phyloP scores from a whole-genome alignment of 345 rosid species.

The Pistacia integerrima region DNA sequence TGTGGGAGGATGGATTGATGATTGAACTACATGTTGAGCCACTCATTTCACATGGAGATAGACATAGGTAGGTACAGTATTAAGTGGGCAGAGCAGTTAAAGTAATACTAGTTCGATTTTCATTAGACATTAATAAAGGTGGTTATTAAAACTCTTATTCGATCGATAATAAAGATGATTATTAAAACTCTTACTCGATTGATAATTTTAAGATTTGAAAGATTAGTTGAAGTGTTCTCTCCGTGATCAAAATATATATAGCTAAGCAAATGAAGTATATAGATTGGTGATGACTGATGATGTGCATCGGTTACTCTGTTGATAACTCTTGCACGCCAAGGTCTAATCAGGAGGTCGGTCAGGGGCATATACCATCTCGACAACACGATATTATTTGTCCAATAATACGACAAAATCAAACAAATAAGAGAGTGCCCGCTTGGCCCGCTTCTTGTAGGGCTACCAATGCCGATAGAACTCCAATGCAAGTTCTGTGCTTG shows the following conservation, averaged over 20 bases:
- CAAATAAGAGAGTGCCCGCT: neutral
- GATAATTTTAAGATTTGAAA: too few species aligned
- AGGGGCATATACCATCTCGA: neutral
- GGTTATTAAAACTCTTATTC: too few species aligned
- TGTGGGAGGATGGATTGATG: neutral
- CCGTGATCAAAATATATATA: too few species aligned
- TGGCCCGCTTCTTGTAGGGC: neutral
- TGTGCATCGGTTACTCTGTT: neutral
- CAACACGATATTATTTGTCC: neutral
- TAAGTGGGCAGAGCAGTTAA: neutral
- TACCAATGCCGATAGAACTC: neutral
- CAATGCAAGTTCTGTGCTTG: neutral
- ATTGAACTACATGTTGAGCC: neutral
- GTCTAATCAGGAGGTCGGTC: conserved; percentile 10
- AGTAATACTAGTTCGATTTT: too few species aligned
- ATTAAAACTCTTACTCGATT: too few species aligned
- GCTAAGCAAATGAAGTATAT: too few species aligned
- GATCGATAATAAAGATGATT: too few species aligned
- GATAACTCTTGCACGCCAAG: conserved; percentile 12
- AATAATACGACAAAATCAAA: conserved; percentile 11
- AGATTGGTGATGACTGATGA: too few species aligned
- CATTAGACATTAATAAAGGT: too few species aligned
- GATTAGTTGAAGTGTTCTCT: too few species aligned
- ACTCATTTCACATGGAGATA: neutral
- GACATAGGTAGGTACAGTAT: neutral